Percentiles rank a stretch among this genome's conserved stretches.
Conservation (phyloP, 2,329 filamentous ascomycete species). For the Trichoderma harzianum region DNA sequence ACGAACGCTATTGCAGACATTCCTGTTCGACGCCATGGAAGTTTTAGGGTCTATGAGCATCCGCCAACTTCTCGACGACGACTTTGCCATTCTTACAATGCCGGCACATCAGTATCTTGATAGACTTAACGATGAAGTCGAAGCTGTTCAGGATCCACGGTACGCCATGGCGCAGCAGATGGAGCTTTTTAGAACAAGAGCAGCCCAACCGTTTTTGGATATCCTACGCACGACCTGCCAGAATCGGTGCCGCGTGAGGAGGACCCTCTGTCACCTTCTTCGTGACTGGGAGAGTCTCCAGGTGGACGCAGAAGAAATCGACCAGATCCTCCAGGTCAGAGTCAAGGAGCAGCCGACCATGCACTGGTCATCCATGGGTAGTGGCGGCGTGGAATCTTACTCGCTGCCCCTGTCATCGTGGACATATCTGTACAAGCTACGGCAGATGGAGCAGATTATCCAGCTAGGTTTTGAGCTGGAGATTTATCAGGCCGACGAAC, state of each 20-base stretch:
- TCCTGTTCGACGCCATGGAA: constrained; percentile 70
- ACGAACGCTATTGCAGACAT: constrained; percentile 71
- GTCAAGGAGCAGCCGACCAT: constrained; percentile 59
- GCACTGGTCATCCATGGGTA: constrained; percentile 36
- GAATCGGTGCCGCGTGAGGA: constrained; percentile 84
- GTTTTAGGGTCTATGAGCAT: constrained; percentile 67
- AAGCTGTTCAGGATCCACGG: constrained; percentile 68
- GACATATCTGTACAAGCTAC: constrained; percentile 87
- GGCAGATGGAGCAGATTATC: constrained; percentile 79
- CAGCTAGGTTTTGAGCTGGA: constrained; percentile 93
- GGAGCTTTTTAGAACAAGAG: constrained; percentile 62
- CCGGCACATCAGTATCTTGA: constrained; percentile 70
- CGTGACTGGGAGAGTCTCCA: constrained; percentile 82
- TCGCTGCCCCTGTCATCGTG: constrained; percentile 79
- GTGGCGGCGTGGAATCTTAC: constrained; percentile 51
- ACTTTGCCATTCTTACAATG: constrained; percentile 74
- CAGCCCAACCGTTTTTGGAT: constrained; percentile 73
- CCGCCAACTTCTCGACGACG: constrained; percentile 73
- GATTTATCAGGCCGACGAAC: constrained; percentile 81
- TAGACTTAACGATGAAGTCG: constrained; percentile 70
- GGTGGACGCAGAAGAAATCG: constrained; percentile 73
- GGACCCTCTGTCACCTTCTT: constrained; percentile 81
- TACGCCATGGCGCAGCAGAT: constrained; percentile 71
- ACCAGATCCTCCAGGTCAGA: constrained; percentile 61
- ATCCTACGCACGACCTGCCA: constrained; percentile 81